Percentiles rank a stretch among this genome's conserved stretches.
Conservation (phyloP, 441 rosid species). For the Erodium trifolium region DNA sequence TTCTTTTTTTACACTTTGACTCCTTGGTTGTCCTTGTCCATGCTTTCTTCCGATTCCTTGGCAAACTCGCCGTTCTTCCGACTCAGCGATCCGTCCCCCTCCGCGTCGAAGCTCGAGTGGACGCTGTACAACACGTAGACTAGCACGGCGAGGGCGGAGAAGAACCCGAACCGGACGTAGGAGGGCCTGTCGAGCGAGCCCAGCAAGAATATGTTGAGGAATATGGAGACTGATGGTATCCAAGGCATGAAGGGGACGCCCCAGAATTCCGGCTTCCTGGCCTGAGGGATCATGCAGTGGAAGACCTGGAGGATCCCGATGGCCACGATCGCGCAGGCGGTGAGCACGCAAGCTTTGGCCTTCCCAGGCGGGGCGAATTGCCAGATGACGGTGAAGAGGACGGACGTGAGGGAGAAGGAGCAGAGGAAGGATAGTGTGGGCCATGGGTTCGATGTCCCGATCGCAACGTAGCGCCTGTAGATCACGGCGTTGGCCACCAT, state of each 20-base stretch:
- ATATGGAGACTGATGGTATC: constrained; percentile 71
- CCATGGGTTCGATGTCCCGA: constrained; percentile 60
- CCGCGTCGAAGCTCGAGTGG: constrained; percentile 84
- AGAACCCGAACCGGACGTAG: constrained; percentile 57
- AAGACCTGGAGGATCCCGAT: constrained; percentile 41
- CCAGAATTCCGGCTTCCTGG: constrained; percentile 74
- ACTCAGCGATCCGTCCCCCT: constrained; percentile 32
- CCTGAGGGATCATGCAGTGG: constrained; percentile 48
- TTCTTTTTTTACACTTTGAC: constrained; percentile 26
- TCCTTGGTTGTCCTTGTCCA: constrained; percentile 13
- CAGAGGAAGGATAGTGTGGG: constrained; percentile 62
- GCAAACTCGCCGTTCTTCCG: constrained; percentile 30
- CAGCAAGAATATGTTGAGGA: constrained; percentile 65
- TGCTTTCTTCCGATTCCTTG: constrained; percentile 37
- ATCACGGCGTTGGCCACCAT: constrained; percentile 88
- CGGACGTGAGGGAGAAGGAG: constrained; percentile 45
- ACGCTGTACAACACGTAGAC: constrained; percentile 71
- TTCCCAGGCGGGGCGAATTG: constrained; percentile 45
- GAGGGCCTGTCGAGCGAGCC: constrained; percentile 67
- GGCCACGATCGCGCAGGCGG: constrained; percentile 31
- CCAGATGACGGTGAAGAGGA: constrained; percentile 63
- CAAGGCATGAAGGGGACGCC: constrained; percentile 88
- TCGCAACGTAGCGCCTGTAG: constrained; percentile 56
- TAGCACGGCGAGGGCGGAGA: constrained; percentile 48
- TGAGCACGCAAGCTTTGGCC: constrained; percentile 48